Evolutionary conservation across 2,329 filamentous ascomycete species (phyloP).

Genomic region (Aspergillus arachidicola): DNA sequence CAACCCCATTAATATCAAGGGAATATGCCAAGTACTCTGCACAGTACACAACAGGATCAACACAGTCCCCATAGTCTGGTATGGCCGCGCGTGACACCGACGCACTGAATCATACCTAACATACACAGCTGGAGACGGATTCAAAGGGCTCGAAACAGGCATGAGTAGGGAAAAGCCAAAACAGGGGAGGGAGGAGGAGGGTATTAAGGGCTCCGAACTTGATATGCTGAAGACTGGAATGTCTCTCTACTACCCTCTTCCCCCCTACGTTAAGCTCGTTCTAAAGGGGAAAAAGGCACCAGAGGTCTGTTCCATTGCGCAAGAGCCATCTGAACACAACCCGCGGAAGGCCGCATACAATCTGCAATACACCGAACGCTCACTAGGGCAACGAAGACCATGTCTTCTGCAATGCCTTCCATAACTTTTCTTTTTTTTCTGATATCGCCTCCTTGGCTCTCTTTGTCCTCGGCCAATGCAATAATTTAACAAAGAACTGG

Average conservation of each 20-base stretch:
- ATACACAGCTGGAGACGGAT: background rate
- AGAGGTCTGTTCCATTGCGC: background rate
- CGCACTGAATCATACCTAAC: background rate
- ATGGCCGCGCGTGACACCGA: background rate
- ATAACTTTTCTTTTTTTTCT: conserved; percentile 7
- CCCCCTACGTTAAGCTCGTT: background rate
- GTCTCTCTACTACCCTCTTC: background rate
- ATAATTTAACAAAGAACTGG: background rate
- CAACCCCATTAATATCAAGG: background rate
- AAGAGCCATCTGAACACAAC: conserved; percentile 6
- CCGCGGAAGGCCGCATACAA: conserved; percentile 11
- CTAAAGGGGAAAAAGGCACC: conserved; percentile 4
- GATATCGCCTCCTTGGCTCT: background rate
- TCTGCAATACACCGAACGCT: conserved; percentile 8
- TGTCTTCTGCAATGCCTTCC: background rate
- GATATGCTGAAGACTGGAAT: conserved; percentile 12
- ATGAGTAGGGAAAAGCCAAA: background rate
- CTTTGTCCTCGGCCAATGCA: background rate
- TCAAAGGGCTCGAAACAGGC: background rate
- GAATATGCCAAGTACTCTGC: conserved; percentile 1
- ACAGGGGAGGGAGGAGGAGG: background rate
- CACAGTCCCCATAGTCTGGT: background rate
- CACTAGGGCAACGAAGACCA: conserved; percentile 2
- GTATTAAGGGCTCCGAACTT: background rate
- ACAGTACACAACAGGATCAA: conserved; percentile 1